These are phyloP conservation scores for Talaromyces funiculosus DNA, from an alignment of 2,329 filamentous ascomycete genomes.

Conservation along the genomic window DNA sequence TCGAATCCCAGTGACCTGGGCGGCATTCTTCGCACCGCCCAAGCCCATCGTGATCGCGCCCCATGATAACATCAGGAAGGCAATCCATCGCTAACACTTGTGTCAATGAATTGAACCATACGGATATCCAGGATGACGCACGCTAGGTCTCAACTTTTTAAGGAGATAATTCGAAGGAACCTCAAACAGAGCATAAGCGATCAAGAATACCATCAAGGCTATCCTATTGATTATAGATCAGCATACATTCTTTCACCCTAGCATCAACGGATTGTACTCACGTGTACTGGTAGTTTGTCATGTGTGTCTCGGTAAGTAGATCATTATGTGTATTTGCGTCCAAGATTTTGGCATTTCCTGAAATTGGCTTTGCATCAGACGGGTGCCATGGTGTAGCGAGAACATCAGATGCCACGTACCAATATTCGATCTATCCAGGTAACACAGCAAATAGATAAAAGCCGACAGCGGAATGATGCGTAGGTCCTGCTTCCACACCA, in stretches of 20 bases:
- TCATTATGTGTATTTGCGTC: constrained; percentile 57
- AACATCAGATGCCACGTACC: constrained; percentile 33
- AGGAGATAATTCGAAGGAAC: constrained; percentile 48
- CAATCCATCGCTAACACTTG: constrained; percentile 39
- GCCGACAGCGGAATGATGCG: constrained; percentile 60
- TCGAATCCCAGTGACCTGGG: constrained; percentile 41
- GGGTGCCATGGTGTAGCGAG: background rate
- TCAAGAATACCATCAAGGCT: constrained; percentile 44
- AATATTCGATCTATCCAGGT: constrained; percentile 64
- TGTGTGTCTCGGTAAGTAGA: constrained; percentile 56
- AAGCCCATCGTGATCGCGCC: constrained; percentile 45
- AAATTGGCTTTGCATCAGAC: background rate
- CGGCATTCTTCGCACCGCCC: constrained; percentile 40
- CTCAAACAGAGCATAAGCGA: constrained; percentile 47
- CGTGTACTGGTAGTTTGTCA: constrained; percentile 59
- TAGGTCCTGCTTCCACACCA: constrained; percentile 54
- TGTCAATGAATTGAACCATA: background rate
- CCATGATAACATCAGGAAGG: constrained; percentile 48
- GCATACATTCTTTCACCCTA: too few species aligned
- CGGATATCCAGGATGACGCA: constrained; percentile 14
- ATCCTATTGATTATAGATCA: constrained; percentile 26
- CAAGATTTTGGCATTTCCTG: constrained; percentile 58
- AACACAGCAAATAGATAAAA: constrained; percentile 61
- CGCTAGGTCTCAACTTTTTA: constrained; percentile 44
- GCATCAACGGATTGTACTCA: constrained; percentile 18